phyloP scores from a whole-genome alignment of 495 filamentous ascomycete species.

The Podospora didyma region DNA sequence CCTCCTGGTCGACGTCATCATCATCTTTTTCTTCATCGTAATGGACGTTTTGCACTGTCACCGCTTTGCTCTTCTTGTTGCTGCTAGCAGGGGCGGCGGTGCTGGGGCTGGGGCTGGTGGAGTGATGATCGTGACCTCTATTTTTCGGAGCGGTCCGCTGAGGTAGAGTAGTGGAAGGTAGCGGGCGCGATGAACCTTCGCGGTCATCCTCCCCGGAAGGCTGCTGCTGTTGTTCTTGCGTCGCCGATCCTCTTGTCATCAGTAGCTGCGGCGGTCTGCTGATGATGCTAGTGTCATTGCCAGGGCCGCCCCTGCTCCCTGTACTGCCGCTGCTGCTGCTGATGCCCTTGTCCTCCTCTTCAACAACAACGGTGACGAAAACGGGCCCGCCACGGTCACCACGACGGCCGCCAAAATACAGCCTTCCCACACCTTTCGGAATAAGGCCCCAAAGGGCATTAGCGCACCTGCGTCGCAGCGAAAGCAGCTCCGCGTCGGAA shows the following conservation, averaged over 20 bases:
- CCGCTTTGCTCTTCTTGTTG: constrained; percentile 1
- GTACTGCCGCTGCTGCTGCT: no score
- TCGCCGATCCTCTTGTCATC: not conserved
- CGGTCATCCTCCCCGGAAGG: not conserved
- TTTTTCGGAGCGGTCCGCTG: constrained; percentile 14
- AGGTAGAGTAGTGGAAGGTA: not conserved
- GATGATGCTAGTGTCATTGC: no score
- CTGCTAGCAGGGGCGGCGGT: not conserved
- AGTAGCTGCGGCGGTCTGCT: not conserved
- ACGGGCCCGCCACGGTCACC: not conserved
- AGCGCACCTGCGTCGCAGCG: constrained; percentile 50
- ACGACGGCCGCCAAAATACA: constrained; percentile 46
- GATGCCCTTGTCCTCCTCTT: not conserved
- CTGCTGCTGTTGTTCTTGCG: constrained; percentile 1
- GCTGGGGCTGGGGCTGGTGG: no score
- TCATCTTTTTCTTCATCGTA: constrained; percentile 13
- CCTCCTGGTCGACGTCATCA: no score
- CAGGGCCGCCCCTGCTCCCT: no score
- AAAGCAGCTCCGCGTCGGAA: constrained; percentile 42
- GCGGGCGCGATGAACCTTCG: not conserved
- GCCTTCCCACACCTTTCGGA: constrained; percentile 42
- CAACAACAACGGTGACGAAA: not conserved
- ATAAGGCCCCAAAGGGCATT: constrained; percentile 49
- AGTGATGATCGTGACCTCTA: not conserved
- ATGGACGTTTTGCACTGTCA: not conserved